Conservation (phyloP, 768 basidiomycete genomes). For the Serpula lacrymans region DNA sequence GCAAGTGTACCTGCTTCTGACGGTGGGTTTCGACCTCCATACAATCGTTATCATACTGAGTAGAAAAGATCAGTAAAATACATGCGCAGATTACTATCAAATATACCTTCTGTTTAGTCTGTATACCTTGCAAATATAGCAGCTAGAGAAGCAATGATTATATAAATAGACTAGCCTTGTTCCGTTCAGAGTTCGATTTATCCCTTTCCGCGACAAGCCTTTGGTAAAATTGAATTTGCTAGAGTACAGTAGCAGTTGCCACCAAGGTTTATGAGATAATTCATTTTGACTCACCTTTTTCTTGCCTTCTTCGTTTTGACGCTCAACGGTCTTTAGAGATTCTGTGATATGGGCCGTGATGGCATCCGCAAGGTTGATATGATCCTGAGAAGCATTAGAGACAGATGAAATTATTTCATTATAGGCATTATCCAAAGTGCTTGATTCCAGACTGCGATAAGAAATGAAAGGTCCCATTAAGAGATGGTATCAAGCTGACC, state of each 20-base stretch:
- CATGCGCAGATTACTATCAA: neutral
- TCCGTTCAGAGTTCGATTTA: constrained; percentile 59
- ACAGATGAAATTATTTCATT: constrained; percentile 62
- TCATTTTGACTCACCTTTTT: constrained; percentile 50
- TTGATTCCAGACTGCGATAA: constrained; percentile 27
- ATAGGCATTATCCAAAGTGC: constrained; percentile 73
- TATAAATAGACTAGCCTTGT: constrained; percentile 49
- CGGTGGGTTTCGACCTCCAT: constrained; percentile 65
- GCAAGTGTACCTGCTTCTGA: constrained; percentile 64
- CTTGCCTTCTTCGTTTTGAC: constrained; percentile 60
- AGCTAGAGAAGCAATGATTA: neutral
- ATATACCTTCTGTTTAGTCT: constrained; percentile 31
- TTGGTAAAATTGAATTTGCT: constrained; percentile 72
- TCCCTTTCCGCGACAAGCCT: constrained; percentile 71
- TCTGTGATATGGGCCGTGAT: constrained; percentile 60
- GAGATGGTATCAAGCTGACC: constrained; percentile 40
- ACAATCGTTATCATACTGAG: constrained; percentile 79
- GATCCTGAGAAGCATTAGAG: constrained; percentile 61
- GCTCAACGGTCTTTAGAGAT: constrained; percentile 56
- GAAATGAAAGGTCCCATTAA: constrained; percentile 1
- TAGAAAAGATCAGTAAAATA: constrained; percentile 8
- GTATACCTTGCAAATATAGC: constrained; percentile 6
- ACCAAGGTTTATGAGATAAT: too few relatives aligned
- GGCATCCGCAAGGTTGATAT: constrained; percentile 61
- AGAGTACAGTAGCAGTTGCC: neutral